These are phyloP conservation scores for Aspergillus ochraceoroseus DNA, from an alignment of 2,329 filamentous ascomycete species.

Conservation along the genomic window DNA sequence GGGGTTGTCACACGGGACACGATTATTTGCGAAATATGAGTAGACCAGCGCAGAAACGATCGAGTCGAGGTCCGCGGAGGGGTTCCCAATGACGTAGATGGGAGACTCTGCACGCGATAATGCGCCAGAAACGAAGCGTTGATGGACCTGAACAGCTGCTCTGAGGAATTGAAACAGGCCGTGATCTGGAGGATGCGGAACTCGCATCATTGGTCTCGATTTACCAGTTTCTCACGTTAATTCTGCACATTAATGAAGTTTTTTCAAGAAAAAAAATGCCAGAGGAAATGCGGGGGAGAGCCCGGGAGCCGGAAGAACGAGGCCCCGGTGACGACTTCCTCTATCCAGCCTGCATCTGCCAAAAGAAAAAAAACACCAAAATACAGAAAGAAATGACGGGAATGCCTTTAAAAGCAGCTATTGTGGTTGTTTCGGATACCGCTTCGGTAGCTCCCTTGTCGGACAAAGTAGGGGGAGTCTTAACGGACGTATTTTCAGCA, in stretches of 20 bases:
- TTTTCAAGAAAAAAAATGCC: background rate
- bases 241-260: too few species aligned
- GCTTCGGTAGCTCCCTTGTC: conserved; percentile 72
- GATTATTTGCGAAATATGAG: conserved; percentile 51
- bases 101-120: conserved; percentile 24
- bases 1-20: conserved; percentile 22
- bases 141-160: conserved; percentile 30
- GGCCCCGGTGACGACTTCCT: background rate
- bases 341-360: background rate
- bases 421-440: conserved; percentile 88
- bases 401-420: conserved; percentile 60
- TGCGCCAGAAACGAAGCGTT: conserved; percentile 24
- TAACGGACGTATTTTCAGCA: conserved; percentile 64
- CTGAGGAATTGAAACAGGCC: conserved; percentile 38
- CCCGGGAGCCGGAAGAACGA: conserved; percentile 4
- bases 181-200: conserved; percentile 10
- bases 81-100: conserved; percentile 43
- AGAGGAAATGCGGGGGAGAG: background rate
- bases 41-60: conserved; percentile 59
- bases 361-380: too few species aligned
- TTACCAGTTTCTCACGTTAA: too few species aligned
- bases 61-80: conserved; percentile 57
- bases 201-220: conserved; percentile 1
- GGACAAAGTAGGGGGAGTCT: conserved; percentile 64
- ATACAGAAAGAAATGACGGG: conserved; percentile 25